Conservation (phyloP, 192 early-diverging fungal species). For the Pilobolus umbonatus region DNA sequence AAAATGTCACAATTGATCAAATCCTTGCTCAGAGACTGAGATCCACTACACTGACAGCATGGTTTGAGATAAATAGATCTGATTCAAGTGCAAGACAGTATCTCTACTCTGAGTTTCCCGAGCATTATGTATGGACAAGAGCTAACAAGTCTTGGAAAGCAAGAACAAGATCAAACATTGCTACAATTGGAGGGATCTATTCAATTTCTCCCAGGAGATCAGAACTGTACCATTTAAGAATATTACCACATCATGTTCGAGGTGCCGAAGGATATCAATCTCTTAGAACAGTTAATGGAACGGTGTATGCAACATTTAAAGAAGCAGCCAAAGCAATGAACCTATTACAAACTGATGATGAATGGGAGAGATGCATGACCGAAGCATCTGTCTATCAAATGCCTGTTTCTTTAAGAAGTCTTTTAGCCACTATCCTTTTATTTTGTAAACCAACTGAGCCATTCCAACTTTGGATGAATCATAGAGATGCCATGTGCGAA, state of each 20-base stretch:
- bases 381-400: background rate
- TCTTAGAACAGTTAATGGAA: background rate
- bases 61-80: background rate
- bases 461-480: background rate
- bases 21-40: background rate
- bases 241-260: background rate
- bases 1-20: too few species aligned
- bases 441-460: background rate
- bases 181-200: background rate
- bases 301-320: background rate
- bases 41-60: background rate
- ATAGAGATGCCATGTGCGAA: background rate
- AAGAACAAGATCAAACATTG: background rate
- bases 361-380: background rate
- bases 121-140: background rate
- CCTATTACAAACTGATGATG: background rate
- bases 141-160: background rate
- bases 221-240: background rate
- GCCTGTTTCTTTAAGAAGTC: background rate
- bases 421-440: background rate
- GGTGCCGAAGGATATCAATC: background rate
- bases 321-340: background rate
- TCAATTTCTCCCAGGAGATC: background rate
- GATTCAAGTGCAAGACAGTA: background rate
- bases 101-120: background rate